Conservation (phyloP, 2,329 filamentous ascomycete genomes). For the Penicillium thymicola region DNA sequence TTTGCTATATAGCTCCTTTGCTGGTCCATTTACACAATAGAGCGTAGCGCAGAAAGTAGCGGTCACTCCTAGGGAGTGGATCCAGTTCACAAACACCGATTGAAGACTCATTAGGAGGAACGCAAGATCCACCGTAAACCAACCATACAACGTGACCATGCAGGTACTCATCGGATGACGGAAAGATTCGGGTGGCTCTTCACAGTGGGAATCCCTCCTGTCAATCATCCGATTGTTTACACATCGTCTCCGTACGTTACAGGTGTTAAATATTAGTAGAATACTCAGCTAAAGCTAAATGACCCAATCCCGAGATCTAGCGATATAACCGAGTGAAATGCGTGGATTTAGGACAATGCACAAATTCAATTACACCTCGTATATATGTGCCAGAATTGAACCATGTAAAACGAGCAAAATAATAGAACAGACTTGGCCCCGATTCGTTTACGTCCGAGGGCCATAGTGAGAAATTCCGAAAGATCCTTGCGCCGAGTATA, state of each 20-base stretch:
- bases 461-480: slow-evolving; percentile 1
- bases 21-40: not conserved
- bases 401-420: not conserved
- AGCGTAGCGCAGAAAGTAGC: not conserved
- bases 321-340: not conserved
- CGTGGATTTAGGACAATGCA: not conserved
- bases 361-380: not conserved
- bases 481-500: not conserved
- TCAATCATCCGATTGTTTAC: not conserved
- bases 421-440: not conserved
- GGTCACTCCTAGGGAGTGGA: not conserved
- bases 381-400: slow-evolving; percentile 1
- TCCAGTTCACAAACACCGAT: not conserved
- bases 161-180: not conserved
- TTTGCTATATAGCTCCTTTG: not conserved
- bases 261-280: not conserved
- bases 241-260: not conserved
- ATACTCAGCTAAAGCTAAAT: not conserved
- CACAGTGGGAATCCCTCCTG: not conserved
- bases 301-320: not conserved
- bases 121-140: not conserved
- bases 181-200: not conserved
- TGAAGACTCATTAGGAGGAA: not conserved
- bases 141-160: not conserved
- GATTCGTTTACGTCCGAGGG: slow-evolving; percentile 3